A percentile compares a stretch with the other conserved stretches of the same genome.
Conservation (phyloP, 2,329 filamentous ascomycete species). For the Tetracladium maxilliforme region DNA sequence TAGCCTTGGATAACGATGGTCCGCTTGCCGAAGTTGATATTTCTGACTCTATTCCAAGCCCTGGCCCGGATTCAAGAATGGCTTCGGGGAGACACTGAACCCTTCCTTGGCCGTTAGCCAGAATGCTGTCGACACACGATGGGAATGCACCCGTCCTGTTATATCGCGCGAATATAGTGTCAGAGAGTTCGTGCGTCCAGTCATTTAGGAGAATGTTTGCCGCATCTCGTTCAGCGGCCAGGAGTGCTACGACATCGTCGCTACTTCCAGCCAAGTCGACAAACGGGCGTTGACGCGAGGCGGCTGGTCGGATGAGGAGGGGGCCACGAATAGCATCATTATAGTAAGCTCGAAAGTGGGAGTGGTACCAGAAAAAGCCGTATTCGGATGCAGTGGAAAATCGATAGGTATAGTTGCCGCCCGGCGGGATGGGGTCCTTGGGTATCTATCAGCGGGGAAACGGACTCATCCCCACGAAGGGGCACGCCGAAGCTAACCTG, state of each 20-base stretch:
- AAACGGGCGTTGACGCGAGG: slow-evolving; percentile 6
- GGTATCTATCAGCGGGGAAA: no score
- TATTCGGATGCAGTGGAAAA: no score
- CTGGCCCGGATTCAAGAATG: slow-evolving; percentile 5
- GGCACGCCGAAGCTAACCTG: no score
- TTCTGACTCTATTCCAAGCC: slow-evolving; percentile 6
- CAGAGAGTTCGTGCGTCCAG: slow-evolving; percentile 6
- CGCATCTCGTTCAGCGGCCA: slow-evolving; percentile 5
- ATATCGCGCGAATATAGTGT: slow-evolving; percentile 4
- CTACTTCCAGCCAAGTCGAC: slow-evolving; percentile 4
- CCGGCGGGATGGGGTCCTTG: no score
- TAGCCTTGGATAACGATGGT: slow-evolving; percentile 3
- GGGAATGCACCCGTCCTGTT: slow-evolving; percentile 5
- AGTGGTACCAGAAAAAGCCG: no score
- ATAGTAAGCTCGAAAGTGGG: no score
- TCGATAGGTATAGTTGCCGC: no score
- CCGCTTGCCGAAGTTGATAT: no score
- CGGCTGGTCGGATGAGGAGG: no score
- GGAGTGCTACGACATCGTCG: slow-evolving; percentile 4
- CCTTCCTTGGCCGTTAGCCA: slow-evolving; percentile 6
- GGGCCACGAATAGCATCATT: no score
- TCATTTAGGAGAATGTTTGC: slow-evolving; percentile 5
- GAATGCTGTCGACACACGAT: slow-evolving; percentile 7
- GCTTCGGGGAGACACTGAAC: slow-evolving; percentile 7
- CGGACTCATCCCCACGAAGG: no score